Conservation (phyloP, 2,329 filamentous ascomycete genomes). For the Ramularia endophylla region DNA sequence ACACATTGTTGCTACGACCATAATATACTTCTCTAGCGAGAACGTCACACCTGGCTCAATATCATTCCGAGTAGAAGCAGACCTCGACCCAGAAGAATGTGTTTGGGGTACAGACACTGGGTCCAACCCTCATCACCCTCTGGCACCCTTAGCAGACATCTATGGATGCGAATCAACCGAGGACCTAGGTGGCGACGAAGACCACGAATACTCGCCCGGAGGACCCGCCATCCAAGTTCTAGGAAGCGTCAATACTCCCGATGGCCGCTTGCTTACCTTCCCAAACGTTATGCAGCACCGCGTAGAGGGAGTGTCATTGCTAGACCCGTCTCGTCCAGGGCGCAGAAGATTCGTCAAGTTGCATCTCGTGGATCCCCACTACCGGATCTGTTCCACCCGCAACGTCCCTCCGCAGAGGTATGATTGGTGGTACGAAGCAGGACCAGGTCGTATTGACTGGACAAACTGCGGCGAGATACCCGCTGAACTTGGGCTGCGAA, state of each 20-base stretch:
- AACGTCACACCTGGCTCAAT: slow-evolving; percentile 45
- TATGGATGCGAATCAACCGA: not conserved
- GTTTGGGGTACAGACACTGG: not conserved
- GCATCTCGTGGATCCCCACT: slow-evolving; percentile 53
- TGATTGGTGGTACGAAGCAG: slow-evolving; percentile 36
- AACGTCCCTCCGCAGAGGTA: slow-evolving; percentile 49
- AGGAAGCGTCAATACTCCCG: slow-evolving; percentile 43
- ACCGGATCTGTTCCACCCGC: slow-evolving; percentile 46
- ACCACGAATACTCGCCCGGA: not conserved
- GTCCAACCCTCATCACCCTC: not conserved
- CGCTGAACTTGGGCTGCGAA: no score
- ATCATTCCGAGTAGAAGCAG: not conserved
- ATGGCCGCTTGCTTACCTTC: slow-evolving; percentile 50
- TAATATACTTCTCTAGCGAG: slow-evolving; percentile 54
- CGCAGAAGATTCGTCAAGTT: slow-evolving; percentile 53
- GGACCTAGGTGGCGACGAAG: not conserved
- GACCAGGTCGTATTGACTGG: not conserved
- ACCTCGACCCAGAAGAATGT: not conserved
- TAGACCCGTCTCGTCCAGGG: slow-evolving; percentile 47
- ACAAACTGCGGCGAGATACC: no score
- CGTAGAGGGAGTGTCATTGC: slow-evolving; percentile 46
- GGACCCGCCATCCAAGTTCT: slow-evolving; percentile 37
- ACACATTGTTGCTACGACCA: slow-evolving; percentile 55
- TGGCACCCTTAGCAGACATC: not conserved
- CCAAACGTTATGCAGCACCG: slow-evolving; percentile 50